Evolutionary conservation across 768 basidiomycete genomes (phyloP), one percentile per base, ranked within the genome.

Genomic region (Russula lepida): DNA sequence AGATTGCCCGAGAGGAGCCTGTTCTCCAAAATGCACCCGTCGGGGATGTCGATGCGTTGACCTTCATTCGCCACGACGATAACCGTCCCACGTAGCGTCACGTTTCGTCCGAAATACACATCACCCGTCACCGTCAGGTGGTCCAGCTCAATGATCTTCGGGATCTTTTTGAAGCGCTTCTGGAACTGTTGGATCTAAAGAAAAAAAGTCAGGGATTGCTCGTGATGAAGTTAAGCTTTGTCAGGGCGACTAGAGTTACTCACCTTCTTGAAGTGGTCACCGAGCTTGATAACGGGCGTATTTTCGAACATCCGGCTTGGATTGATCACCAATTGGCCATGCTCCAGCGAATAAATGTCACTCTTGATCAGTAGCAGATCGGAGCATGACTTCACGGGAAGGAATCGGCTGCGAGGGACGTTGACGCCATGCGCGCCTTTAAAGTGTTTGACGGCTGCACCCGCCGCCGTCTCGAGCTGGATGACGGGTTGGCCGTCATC

Each of bases 231-330:
- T 3, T 5, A 5, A 43, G 44, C 6, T 27, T 41, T 28, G 6
- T 2, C 28, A 28, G n/a, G 23, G 44, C 33, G n/a, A n/a, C 33
- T 21, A 33, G 32, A n/a, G 7, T 15, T 13, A 23, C 73, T 50
- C 58, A 90, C 89, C 83, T 92, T 95, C 81, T 95, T 97, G 84
- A 98, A 97, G 72, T 90, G 89, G 73, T 94, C 92, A 48, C 94
- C 93, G 52, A 97, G 83, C 78, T 97, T 97, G 81, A 98, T 90
- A 52, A 95, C 92, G n/a, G 94, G 95, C 28, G 91, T 86, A 21
- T 83, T 88, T 69, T 81, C 83, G 69, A 94, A 93, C 85, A 92
- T 88, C 67, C 91, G 77, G 41, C 81, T 78, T 63, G 83, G 83
- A 71, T 88, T 92, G 79, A 97, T 88, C 65, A 91, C 81, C 61